Evolutionary conservation across 805 yeast genomes (phyloP), one percentile per base, ranked within the genome.

Genomic region (Lipomyces yamadae): DNA sequence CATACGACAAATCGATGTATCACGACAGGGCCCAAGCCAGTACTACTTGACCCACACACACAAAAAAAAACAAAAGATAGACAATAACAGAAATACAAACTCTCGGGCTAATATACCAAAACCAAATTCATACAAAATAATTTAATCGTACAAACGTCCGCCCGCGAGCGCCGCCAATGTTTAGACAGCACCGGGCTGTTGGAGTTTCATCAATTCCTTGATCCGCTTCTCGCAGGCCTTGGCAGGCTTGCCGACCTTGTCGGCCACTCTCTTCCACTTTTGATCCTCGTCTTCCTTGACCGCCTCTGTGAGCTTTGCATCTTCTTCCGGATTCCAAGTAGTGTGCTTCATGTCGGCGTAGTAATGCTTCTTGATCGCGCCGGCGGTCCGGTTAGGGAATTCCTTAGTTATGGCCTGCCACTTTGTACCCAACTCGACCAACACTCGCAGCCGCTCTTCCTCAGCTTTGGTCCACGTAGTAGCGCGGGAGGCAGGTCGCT

Each of bases 261-360:
- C 76, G 13, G 74, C 67, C 8, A 74, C 69, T 18, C 72, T 58
- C 61, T 69, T 71, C 76, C 76, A 74, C 45, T 71, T 69, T 32
- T 57, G 58, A 30, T 70, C 71, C 18, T 72, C 74, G 62, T 74
- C 73, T 45, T 73, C 75, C 18, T 65, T 56, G 10, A 67, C 64
- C 0, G 73, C 67, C 48, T 72, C 71, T 35, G 64, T 62, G 34
- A 74, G 67, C 54, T 63, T 35, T 30, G 64, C 59, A 42, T 74
- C 76, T 35, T 74, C 76, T n/a, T 72, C 74, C 13, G 69, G 67
- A 15, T 64, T 68, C 76, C 76, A 74, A 2, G 68, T 60, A 4
- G 66, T 65, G 58, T 74, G 73, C 62, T 74, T 74, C 76, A 74
- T 74, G 56, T 74, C 76, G n/a, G 76, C 76, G 60, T 74, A 74